phyloP scores from a whole-genome alignment of 495 filamentous ascomycete genomes.

The Thozetella sp. region DNA sequence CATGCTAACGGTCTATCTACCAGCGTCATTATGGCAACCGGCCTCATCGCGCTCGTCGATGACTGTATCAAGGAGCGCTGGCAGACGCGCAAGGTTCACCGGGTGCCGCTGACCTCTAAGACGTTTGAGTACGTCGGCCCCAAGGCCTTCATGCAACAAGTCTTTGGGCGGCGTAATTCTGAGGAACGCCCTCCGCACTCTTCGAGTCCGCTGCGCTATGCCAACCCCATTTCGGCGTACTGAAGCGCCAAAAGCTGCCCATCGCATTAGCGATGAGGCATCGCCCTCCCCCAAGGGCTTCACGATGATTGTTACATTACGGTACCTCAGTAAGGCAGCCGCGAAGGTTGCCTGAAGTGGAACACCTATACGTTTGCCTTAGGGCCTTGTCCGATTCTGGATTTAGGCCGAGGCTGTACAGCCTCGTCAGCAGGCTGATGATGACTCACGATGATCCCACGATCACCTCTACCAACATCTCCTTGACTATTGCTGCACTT shows the following conservation, averaged over 20 bases:
- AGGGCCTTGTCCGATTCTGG: not conserved
- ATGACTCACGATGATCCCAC: not conserved
- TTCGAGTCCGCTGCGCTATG: slow-evolving; percentile 40
- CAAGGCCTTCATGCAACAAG: slow-evolving; percentile 74
- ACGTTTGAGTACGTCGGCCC: slow-evolving; percentile 71
- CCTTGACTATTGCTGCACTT: not conserved
- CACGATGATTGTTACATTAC: not conserved
- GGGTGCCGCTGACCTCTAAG: slow-evolving; percentile 57
- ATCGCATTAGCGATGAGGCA: not conserved
- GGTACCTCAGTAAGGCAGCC: not conserved
- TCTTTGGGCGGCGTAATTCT: slow-evolving; percentile 66
- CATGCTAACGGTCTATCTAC: slow-evolving; percentile 12
- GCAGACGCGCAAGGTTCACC: slow-evolving; percentile 65
- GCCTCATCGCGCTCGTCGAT: slow-evolving; percentile 87
- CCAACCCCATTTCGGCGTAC: slow-evolving; percentile 33
- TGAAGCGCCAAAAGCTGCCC: slow-evolving; percentile 5
- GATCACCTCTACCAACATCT: not conserved
- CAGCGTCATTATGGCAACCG: slow-evolving; percentile 88
- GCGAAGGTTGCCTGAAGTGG: not conserved
- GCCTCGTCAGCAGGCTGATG: not conserved
- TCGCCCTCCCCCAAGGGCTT: not conserved
- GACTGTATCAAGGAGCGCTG: slow-evolving; percentile 86
- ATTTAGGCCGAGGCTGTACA: not conserved
- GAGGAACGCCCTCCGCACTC: slow-evolving; percentile 33
- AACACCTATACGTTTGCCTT: not conserved